Percentiles rank a stretch among this genome's conserved stretches.
Conservation (phyloP, 192 early-diverging fungal genomes). For the Entomortierella parvispora region DNA sequence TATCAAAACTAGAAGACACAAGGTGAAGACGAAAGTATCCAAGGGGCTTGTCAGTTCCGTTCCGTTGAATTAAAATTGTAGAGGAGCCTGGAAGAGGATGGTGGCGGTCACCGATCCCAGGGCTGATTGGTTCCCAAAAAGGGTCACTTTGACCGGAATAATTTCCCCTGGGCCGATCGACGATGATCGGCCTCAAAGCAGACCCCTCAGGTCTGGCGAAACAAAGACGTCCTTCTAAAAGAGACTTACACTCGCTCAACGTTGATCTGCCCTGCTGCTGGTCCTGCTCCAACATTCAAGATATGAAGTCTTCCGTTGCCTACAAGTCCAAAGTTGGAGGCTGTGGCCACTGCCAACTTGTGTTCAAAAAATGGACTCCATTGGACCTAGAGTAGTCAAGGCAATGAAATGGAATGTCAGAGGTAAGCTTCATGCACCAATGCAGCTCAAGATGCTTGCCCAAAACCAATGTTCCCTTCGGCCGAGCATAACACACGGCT, state of each 20-base stretch:
- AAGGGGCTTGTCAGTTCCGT: background rate
- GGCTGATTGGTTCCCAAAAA: background rate
- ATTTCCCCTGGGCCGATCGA: slow-evolving; percentile 35
- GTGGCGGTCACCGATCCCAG: background rate
- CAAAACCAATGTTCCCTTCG: background rate
- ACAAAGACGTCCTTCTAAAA: slow-evolving; percentile 13
- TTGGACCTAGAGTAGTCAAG: slow-evolving; percentile 65
- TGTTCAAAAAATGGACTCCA: slow-evolving; percentile 96
- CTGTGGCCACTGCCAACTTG: slow-evolving; percentile 85
- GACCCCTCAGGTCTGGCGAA: background rate
- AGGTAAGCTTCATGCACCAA: background rate
- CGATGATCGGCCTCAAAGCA: background rate
- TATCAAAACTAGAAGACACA: slow-evolving; percentile 78
- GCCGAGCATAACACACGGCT: background rate
- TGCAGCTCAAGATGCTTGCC: background rate
- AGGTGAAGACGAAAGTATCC: background rate
- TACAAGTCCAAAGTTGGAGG: slow-evolving; percentile 97
- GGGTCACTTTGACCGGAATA: slow-evolving; percentile 48
- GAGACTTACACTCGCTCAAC: slow-evolving; percentile 74
- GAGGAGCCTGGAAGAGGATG: background rate
- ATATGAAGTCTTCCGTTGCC: slow-evolving; percentile 94
- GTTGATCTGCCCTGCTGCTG: slow-evolving; percentile 47
- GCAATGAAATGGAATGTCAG: background rate
- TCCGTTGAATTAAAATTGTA: background rate
- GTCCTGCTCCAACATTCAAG: slow-evolving; percentile 61